Evolutionary conservation across 306 rosid species (phyloP), one percentile per base, ranked within the genome.

Genomic region (Gastrolobium villosum): DNA sequence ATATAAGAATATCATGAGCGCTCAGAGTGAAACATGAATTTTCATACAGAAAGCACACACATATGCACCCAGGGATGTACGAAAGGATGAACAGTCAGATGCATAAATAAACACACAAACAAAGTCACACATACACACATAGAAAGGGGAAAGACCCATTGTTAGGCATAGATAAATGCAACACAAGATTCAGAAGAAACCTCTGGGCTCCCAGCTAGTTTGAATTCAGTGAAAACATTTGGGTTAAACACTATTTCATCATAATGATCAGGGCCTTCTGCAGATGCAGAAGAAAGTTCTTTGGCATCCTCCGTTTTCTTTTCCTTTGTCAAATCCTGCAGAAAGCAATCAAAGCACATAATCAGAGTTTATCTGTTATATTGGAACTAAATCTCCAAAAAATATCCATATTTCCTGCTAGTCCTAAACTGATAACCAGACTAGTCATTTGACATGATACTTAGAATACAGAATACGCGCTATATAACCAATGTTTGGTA

Each of bases 161-260:
- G n/a, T 28, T 5, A 48, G 61, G 48, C 49, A 65, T n/a, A 69
- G 49, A 30, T 34, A 60, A 61, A 61, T 8, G 59, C 4, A 52
- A 69, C 28, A 9, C 10, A 31, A 70, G 65, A 63, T 36, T 78
- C 32, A 77, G 53, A 60, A 74, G 43, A 40, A 60, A 83, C 98
- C 92, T 91, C 88, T 70, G 57, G 88, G 76, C 65, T 88, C 75
- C 96, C 98, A 36, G 89, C 87, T 62, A 93, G 80, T 86, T 91
- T 91, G 80, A 93, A 89, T 50, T 91, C 96, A 1, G 98, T 93
- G 69, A 89, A 93, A 74, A 89, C 93, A 57, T 93, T 91, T 43
- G 98, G 98, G 82, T 93, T 93, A 63, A 93, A 91, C 74, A 81
- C 86, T 52, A 86, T 87, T 44, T 85, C 88, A 36, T 78, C 88